Conservation (phyloP, 2,329 filamentous ascomycete species). For the Didymella glomerata region DNA sequence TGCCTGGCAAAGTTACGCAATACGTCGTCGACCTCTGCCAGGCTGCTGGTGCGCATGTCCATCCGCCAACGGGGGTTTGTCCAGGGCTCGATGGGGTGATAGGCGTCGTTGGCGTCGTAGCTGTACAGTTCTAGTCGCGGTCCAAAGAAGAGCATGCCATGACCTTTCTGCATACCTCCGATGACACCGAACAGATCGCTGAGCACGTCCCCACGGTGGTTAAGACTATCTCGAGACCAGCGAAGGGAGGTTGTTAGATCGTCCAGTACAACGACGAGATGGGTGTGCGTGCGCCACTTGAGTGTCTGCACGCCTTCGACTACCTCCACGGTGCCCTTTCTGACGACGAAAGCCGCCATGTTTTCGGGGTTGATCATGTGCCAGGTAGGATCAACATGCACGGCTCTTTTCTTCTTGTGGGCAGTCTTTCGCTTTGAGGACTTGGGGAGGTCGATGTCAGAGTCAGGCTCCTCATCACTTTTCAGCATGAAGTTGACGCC, state of each 20-base stretch:
- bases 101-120: slow-evolving; percentile 23
- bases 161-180: slow-evolving; percentile 26
- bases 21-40: slow-evolving; percentile 10
- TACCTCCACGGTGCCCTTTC: not conserved
- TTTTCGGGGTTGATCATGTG: slow-evolving; percentile 23
- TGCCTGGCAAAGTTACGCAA: slow-evolving; percentile 11
- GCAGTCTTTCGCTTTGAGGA: slow-evolving; percentile 13
- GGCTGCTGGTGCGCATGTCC: slow-evolving; percentile 18
- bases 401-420: not conserved
- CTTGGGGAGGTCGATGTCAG: slow-evolving; percentile 13
- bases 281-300: slow-evolving; percentile 26
- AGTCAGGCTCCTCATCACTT: slow-evolving; percentile 8
- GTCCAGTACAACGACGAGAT: slow-evolving; percentile 39
- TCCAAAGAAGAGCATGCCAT: slow-evolving; percentile 39
- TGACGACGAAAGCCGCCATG: slow-evolving; percentile 34
- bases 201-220: slow-evolving; percentile 36
- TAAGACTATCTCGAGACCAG: slow-evolving; percentile 14
- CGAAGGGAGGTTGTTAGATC: slow-evolving; percentile 26
- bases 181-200: slow-evolving; percentile 26
- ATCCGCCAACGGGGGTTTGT: slow-evolving; percentile 13
- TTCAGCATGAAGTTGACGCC: slow-evolving; percentile 30
- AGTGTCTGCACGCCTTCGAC: not conserved
- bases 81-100: not conserved
- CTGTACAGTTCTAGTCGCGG: slow-evolving; percentile 37
- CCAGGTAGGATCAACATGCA: not conserved